A percentile compares a stretch with the other conserved stretches of the same genome.
These are phyloP conservation scores for Pelargonium nanum DNA, from an alignment of 345 rosid species.

Conservation along the genomic window DNA sequence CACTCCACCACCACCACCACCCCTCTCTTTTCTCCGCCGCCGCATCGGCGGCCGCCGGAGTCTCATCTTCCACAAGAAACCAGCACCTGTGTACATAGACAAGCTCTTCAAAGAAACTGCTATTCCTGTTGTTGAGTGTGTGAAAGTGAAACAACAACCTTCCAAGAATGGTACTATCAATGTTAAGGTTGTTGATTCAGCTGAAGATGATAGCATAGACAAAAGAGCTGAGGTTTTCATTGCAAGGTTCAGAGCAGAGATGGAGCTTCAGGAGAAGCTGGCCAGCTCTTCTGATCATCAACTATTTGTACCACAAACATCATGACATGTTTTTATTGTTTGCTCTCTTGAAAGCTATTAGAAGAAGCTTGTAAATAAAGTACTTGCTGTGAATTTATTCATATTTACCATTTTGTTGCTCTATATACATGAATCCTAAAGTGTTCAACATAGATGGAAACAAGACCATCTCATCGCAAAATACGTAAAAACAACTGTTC, in stretches of 20 bases:
- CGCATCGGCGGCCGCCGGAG: neutral
- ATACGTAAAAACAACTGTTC: too few species aligned
- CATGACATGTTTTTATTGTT: neutral
- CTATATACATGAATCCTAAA: too few species aligned
- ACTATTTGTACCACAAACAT: neutral
- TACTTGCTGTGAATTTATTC: too few species aligned
- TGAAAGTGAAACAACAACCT: neutral
- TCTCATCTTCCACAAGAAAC: constrained; percentile 16
- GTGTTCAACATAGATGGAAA: too few species aligned
- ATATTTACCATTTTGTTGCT: too few species aligned
- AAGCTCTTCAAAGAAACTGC: constrained; percentile 31
- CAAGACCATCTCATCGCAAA: too few species aligned
- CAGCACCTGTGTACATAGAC: constrained; percentile 41
- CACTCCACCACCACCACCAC: too few species aligned
- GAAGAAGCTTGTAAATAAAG: neutral
- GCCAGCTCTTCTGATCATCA: constrained; percentile 25
- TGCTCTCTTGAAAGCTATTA: neutral
- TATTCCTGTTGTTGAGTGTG: neutral
- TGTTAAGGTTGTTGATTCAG: neutral
- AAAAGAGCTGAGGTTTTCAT: constrained; percentile 77
- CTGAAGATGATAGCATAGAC: constrained; percentile 36
- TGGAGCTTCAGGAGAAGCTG: constrained; percentile 37
- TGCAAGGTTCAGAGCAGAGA: constrained; percentile 39
- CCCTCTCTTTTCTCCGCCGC: neutral
- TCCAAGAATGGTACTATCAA: neutral